Base-by-base conservation (phyloP, 352 stramenopile species). In the Pythium aristosporum region DNA sequence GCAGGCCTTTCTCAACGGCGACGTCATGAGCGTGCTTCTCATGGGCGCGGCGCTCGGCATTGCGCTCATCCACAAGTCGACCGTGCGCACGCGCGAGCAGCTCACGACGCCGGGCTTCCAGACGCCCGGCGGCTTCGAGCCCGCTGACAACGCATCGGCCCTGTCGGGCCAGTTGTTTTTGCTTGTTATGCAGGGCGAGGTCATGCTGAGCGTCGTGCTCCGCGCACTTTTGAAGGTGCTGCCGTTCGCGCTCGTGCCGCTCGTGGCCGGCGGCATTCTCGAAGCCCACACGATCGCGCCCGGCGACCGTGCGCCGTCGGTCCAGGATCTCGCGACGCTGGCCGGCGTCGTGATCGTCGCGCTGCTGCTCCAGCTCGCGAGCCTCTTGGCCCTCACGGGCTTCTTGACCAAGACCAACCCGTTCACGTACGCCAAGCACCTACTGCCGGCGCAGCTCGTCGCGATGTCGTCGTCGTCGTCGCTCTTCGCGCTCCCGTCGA, bases 391-490 rank as follows among this genome's bases (percentile, higher is more conserved):
- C 1, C 23, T 85, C 21, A 68, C 68, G 21, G 67, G 63, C 28
- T 23, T 88, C 18, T 49, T 76, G 32, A 83, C 73, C 18, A 81
- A 71, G 55, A 73, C 57, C 58, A 90, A 83, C 58, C 76, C 74
- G 43, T 71, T 88, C 42, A 50, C 55, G 51, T 88, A 74, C 63
- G 41, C 83, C 21, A 62, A 68, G 16, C 68, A 87, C 20, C 59
- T 89, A 5, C 43, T 89, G 2, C 68, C 79, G 2, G 79, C 77
- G 5, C 73, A 82, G 62, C 51, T 89, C 16, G 53, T 89, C 15
- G 82, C 82, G 8, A 54, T 88, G 10, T 70, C 72, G 30, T 77
- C 79, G 0, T 76, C 71, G 1, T 91, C 82, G 11, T 70, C 79
- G 7, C 63, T 91, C 18, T 63, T 86, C 2, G 67, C 82, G 13